Evolutionary conservation across 2,329 filamentous ascomycete species (phyloP), one percentile per base, ranked within the genome.

Genomic region (Cadophora luteo-olivacea): DNA sequence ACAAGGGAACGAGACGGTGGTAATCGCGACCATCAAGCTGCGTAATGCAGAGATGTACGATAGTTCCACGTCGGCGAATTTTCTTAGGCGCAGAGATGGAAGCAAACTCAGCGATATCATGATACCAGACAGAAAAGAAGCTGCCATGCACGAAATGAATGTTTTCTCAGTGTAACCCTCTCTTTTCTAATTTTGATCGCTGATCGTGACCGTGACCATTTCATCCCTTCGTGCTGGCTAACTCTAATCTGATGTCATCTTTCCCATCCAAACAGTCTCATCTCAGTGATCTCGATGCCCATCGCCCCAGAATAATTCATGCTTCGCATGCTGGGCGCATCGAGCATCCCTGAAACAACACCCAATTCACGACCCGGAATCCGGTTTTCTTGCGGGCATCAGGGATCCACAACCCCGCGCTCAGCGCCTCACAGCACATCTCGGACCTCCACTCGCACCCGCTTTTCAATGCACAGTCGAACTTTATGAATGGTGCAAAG

Each of bases 331-430:
- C 36, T 60, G 16, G 55, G 19, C 33, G n/a, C 32, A 24, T 38
- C 55, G 55, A 38, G 29, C 19, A 58, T 58, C 33, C 33, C 55
- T 58, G 55, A 41, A 41, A 5, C n/a, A 32, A 45, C 45, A 8
- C 45, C 19, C 45, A 49, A 14, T 49, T 49, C 36, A 14, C 22
- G 19, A 41, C 22, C 33, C 19, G 22, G 19, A 24, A 58, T 58
- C 55, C 22, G 57, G 22, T 41, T 60, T 38, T 25, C 41, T 49
- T 22, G 41, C 22, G 24, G 51, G 55, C 33, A 38, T 41, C 55
- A 38, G 22, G 6, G 36, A 45, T 33, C 57, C 57, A 60, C 57
- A 41, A 60, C 36, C 57, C 57, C 36, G 36, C 57, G 32, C 36
- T 45, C 57, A 25, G 1, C 12, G n/a, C 16, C 3, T 14, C 33